Conservation (phyloP, 352 stramenopile genomes). For the Elongisporangium senticosum region DNA sequence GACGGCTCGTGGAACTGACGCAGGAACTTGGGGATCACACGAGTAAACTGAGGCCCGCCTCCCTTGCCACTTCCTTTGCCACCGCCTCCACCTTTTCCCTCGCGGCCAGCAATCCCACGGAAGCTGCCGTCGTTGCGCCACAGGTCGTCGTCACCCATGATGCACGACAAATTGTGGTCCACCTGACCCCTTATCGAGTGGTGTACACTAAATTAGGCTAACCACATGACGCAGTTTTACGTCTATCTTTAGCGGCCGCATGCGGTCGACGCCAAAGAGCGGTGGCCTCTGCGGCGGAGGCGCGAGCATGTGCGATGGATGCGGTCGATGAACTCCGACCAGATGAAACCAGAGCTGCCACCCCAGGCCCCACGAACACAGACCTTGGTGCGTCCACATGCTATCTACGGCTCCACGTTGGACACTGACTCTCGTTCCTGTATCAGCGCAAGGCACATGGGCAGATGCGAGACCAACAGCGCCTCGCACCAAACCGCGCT, state of each 20-base stretch:
- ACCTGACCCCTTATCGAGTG: not conserved
- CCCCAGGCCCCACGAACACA: not conserved
- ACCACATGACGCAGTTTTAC: not conserved
- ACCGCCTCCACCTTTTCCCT: slow-evolving; percentile 12
- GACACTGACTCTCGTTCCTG: not conserved
- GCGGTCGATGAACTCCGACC: not conserved
- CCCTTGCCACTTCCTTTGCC: slow-evolving; percentile 25
- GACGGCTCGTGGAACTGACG: slow-evolving; percentile 65
- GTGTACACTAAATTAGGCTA: not conserved
- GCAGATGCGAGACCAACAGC: not conserved
- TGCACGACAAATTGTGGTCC: not conserved
- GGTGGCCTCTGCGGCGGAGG: not conserved
- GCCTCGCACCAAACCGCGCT: not conserved
- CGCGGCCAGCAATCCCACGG: slow-evolving; percentile 31
- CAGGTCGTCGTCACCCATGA: slow-evolving; percentile 41
- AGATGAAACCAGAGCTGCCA: not conserved
- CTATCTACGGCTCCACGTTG: not conserved
- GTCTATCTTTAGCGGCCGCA: not conserved
- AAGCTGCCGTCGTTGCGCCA: slow-evolving; percentile 74
- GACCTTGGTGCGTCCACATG: not conserved
- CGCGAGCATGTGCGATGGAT: not conserved
- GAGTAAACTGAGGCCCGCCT: slow-evolving; percentile 67
- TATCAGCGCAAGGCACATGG: not conserved
- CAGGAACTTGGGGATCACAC: slow-evolving; percentile 81
- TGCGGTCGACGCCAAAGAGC: not conserved